Conservation (phyloP, 2,329 filamentous ascomycete genomes). For the Juglanconis juglandina region DNA sequence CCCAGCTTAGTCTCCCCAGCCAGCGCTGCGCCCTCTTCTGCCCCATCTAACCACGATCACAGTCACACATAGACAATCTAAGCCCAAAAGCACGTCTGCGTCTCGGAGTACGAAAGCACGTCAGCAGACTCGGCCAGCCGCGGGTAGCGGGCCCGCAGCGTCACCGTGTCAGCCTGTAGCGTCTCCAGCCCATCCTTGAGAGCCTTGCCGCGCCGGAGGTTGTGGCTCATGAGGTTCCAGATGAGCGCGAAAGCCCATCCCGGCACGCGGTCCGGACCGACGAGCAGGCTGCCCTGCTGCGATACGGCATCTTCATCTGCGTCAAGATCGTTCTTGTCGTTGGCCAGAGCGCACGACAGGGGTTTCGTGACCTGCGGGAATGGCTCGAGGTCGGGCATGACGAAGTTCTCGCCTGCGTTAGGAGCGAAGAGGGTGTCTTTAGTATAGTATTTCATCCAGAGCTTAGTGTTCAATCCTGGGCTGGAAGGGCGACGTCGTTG, state of each 20-base stretch:
- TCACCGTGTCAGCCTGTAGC: constrained; percentile 25
- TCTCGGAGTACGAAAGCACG: constrained; percentile 29
- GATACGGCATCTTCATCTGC: background rate
- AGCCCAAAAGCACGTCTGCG: constrained; percentile 32
- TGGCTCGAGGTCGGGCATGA: constrained; percentile 29
- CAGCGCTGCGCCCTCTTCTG: background rate
- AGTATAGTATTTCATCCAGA: constrained; percentile 32
- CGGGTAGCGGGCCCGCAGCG: constrained; percentile 17
- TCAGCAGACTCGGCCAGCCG: background rate
- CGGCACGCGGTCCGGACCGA: constrained; percentile 21
- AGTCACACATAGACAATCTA: constrained; percentile 25
- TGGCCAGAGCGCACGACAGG: background rate
- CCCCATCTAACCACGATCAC: constrained; percentile 7
- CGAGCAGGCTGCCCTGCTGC: background rate
- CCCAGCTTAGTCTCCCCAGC: constrained; percentile 2
- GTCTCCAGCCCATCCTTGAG: constrained; percentile 26
- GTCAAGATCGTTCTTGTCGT: background rate
- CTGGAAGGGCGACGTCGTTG: background rate
- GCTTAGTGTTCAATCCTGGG: constrained; percentile 23
- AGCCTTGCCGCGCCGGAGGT: constrained; percentile 22
- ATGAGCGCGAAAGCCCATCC: constrained; percentile 31
- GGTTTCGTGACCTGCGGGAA: constrained; percentile 22
- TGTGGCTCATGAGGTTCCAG: constrained; percentile 22
- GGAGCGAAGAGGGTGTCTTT: constrained; percentile 30
- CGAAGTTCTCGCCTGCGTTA: constrained; percentile 26